A percentile compares a stretch with the other conserved stretches of the same genome.
Conservation (phyloP, 106 monocot species). For the Narthecium ossifragum region DNA sequence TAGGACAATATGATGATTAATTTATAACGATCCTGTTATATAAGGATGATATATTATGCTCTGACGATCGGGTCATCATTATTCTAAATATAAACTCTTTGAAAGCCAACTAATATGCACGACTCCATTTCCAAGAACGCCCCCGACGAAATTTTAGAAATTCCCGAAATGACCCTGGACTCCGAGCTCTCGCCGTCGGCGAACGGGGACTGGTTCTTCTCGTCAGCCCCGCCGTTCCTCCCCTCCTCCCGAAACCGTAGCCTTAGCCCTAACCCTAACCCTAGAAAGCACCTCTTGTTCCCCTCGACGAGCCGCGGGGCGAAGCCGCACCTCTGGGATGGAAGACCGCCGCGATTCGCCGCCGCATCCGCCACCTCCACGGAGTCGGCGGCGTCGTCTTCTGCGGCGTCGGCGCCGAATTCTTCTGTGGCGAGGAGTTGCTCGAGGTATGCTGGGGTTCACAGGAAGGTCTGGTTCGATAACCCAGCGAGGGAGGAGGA, state of each 20-base stretch:
- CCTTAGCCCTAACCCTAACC: conserved; percentile 10
- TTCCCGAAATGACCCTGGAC: conserved; percentile 22
- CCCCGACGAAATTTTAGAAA: background rate
- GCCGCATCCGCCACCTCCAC: conserved; percentile 9
- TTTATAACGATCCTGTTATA: too few relatives aligned
- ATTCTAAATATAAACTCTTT: too few relatives aligned
- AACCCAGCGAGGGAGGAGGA: background rate
- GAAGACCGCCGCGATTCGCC: conserved; percentile 7
- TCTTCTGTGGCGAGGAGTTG: conserved; percentile 5
- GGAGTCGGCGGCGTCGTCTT: background rate
- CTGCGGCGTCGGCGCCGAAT: background rate
- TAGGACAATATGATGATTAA: too few relatives aligned
- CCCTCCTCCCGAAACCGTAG: background rate
- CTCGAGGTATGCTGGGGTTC: conserved; percentile 30
- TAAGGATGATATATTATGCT: too few relatives aligned
- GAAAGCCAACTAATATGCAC: background rate
- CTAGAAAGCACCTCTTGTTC: conserved; percentile 15
- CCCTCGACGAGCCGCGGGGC: conserved; percentile 16
- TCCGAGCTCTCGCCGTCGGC: conserved; percentile 22
- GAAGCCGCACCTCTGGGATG: conserved; percentile 24
- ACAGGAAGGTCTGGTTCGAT: conserved; percentile 29
- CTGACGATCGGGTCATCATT: too few relatives aligned
- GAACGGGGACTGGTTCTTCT: conserved; percentile 59
- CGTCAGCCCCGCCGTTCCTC: conserved; percentile 23
- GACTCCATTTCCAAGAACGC: background rate